Evolutionary conservation across 202 grass and related monocot genomes (phyloP).

Genomic region (Bolboschoenoplectus hybrid): DNA sequence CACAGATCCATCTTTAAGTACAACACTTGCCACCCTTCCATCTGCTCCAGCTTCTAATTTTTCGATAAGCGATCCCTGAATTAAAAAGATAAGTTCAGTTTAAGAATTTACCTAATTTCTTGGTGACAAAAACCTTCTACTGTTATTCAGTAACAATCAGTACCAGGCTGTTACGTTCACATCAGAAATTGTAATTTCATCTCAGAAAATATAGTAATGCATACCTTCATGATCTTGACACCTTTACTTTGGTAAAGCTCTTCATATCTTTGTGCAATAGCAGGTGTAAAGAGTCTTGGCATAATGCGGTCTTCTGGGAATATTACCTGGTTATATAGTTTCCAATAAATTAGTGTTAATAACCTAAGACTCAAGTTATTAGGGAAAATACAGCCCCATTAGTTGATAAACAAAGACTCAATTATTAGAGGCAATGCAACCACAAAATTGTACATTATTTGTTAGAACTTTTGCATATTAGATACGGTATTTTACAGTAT

Average conservation of each 20-base stretch:
- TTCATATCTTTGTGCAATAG: constrained; percentile 86
- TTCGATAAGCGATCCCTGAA: constrained; percentile 53
- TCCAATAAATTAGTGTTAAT: constrained; percentile 6
- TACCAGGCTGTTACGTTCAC: not conserved
- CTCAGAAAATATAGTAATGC: not conserved
- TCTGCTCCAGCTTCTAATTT: constrained; percentile 88
- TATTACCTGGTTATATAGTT: constrained; percentile 62
- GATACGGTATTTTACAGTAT: not conserved
- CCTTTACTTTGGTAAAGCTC: constrained; percentile 80
- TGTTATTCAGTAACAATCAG: constrained; percentile 32
- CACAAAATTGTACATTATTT: not conserved
- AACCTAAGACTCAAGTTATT: constrained; percentile 13
- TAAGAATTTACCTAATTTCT: constrained; percentile 20
- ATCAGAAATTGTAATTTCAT: constrained; percentile 21
- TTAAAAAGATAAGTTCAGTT: constrained; percentile 24
- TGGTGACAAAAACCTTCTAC: not conserved
- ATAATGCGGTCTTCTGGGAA: constrained; percentile 88
- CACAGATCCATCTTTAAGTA: constrained; percentile 89
- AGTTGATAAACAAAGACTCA: constrained; percentile 8
- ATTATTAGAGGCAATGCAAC: not conserved
- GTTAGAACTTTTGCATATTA: constrained; percentile 6
- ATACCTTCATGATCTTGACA: constrained; percentile 83
- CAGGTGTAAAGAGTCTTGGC: constrained; percentile 96
- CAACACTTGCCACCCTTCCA: constrained; percentile 73
- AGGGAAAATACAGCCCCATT: not conserved